phyloP scores from a whole-genome alignment of 192 early-diverging fungal species.

The Umbelopsis isabellina region DNA sequence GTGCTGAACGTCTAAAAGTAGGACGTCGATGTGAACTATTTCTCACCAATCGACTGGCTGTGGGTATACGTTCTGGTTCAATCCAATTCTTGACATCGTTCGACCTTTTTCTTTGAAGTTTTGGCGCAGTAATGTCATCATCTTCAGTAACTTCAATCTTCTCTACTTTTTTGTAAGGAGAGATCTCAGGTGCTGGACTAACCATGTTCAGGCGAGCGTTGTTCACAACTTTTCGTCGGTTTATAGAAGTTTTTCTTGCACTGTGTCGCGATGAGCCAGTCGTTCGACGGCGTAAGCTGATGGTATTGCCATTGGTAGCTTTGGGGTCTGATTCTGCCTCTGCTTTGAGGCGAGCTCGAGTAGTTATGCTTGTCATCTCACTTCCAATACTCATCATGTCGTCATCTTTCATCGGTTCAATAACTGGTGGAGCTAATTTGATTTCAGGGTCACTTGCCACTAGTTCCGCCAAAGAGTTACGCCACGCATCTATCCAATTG shows the following conservation, averaged over 20 bases:
- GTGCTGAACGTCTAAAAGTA: neutral
- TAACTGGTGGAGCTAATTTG: slow-evolving; percentile 32
- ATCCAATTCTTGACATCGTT: slow-evolving; percentile 33
- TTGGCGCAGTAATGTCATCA: neutral
- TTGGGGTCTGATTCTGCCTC: neutral
- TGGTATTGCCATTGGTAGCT: neutral
- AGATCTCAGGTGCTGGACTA: slow-evolving; percentile 14
- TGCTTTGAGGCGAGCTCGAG: slow-evolving; percentile 15
- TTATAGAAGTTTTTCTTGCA: neutral
- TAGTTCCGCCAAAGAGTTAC: slow-evolving; percentile 37
- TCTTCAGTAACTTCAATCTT: neutral
- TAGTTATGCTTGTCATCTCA: slow-evolving; percentile 38
- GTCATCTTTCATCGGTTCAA: slow-evolving; percentile 39
- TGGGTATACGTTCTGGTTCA: slow-evolving; percentile 4
- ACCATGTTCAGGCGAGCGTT: slow-evolving; percentile 20
- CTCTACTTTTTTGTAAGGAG: neutral
- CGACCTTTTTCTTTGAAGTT: slow-evolving; percentile 26
- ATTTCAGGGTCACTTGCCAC: slow-evolving; percentile 36
- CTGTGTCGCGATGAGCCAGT: slow-evolving; percentile 1
- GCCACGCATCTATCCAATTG: slow-evolving; percentile 40
- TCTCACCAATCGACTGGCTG: neutral
- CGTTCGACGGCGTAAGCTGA: neutral
- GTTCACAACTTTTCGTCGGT: slow-evolving; percentile 11
- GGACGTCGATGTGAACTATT: slow-evolving; percentile 17
- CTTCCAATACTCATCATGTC: slow-evolving; percentile 27